Conservation (phyloP, 345 rosid genomes). For the Salix suchowensis region DNA sequence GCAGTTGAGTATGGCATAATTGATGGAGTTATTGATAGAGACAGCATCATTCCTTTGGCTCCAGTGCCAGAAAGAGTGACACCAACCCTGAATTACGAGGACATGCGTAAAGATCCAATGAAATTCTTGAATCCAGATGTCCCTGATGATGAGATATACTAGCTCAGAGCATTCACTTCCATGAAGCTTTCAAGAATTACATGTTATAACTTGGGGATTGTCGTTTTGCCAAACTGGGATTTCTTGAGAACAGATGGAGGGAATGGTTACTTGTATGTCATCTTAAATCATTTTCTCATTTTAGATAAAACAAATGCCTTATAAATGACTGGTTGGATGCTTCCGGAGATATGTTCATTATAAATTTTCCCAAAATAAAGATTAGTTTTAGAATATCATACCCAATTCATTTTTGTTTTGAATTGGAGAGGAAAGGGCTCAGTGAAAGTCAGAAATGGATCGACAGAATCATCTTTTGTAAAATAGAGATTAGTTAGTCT, state of each 20-base stretch:
- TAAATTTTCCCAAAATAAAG: no score
- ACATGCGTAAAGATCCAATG: slow-evolving; percentile 65
- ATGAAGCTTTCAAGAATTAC: neutral
- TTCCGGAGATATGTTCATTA: no score
- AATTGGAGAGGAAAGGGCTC: no score
- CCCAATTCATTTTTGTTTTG: no score
- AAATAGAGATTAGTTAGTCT: no score
- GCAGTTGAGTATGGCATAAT: slow-evolving; percentile 89
- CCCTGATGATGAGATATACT: slow-evolving; percentile 90
- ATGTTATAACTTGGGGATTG: neutral
- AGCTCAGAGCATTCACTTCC: slow-evolving; percentile 3
- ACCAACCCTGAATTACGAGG: slow-evolving; percentile 50
- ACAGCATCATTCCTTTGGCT: slow-evolving; percentile 68
- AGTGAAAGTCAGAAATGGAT: no score
- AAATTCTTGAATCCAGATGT: slow-evolving; percentile 83
- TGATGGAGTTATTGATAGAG: slow-evolving; percentile 90
- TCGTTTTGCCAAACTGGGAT: neutral
- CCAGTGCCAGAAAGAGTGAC: slow-evolving; percentile 80
- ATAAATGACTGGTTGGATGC: no score
- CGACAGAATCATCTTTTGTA: no score
- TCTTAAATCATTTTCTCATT: neutral
- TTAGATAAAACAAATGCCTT: neutral
- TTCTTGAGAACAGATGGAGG: neutral
- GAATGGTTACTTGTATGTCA: neutral
- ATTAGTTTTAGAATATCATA: no score